Evolutionary conservation across 305 asterid genomes (phyloP).

Genomic region (Euphrasia arctica): DNA sequence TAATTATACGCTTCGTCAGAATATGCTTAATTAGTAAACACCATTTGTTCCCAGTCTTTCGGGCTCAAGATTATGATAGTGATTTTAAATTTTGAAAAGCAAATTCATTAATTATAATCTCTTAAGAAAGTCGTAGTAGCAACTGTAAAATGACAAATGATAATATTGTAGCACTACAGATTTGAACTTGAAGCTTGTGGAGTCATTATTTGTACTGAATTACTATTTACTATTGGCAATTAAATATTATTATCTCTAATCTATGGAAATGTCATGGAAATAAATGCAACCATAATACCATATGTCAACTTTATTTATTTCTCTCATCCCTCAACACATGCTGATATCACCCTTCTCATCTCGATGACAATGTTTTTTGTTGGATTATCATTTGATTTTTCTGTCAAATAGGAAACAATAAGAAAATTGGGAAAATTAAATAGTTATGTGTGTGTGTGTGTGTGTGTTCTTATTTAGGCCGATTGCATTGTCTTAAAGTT

Average conservation of each 20-base stretch:
- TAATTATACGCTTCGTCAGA: conserved; percentile 1
- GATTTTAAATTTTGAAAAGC: background rate
- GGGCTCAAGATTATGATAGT: background rate
- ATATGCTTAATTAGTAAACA: background rate
- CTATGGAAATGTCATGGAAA: background rate
- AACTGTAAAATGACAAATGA: background rate
- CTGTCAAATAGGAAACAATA: background rate
- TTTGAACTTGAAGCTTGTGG: conserved; percentile 7
- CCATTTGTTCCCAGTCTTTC: background rate
- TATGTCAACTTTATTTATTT: background rate
- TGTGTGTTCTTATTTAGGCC: background rate
- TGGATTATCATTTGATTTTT: background rate
- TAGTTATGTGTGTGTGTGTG: background rate
- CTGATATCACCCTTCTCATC: background rate
- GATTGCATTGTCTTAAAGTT: background rate
- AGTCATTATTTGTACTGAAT: background rate
- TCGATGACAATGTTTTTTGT: conserved; percentile 17
- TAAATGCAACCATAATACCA: background rate
- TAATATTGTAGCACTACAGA: background rate
- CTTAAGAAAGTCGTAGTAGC: background rate
- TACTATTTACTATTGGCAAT: background rate
- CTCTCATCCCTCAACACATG: conserved; percentile 21
- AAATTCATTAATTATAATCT: background rate
- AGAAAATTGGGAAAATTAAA: background rate
- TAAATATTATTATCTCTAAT: background rate